phyloP scores from a whole-genome alignment of 352 stramenopile species.

The Thalassiosira tumida region DNA sequence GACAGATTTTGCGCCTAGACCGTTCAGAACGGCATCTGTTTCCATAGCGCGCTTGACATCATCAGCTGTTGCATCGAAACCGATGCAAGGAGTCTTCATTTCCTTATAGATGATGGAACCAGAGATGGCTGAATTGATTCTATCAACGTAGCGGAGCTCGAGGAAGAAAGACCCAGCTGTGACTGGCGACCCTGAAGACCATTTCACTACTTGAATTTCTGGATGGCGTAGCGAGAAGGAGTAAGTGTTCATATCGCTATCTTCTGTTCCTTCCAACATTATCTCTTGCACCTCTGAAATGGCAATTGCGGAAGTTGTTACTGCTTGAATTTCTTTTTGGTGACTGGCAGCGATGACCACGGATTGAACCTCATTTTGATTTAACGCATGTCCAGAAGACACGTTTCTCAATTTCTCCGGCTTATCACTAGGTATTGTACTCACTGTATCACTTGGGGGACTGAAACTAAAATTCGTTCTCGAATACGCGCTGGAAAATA shows the following conservation, averaged over 20 bases:
- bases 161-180: constrained; percentile 81
- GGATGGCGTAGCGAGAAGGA: constrained; percentile 89
- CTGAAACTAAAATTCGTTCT: constrained; percentile 85
- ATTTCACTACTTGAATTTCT: constrained; percentile 88
- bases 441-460: constrained; percentile 69
- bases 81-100: constrained; percentile 89
- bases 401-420: constrained; percentile 80
- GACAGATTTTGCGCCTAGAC: constrained; percentile 81
- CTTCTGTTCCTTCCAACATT: constrained; percentile 72
- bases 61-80: constrained; percentile 85
- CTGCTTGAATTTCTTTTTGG: constrained; percentile 88
- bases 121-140: constrained; percentile 68
- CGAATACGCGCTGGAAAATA: constrained; percentile 88
- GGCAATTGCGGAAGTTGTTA: constrained; percentile 85
- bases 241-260: constrained; percentile 73
- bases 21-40: constrained; percentile 69
- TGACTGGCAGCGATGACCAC: constrained; percentile 90
- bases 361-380: constrained; percentile 93
- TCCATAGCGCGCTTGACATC: constrained; percentile 85
- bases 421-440: constrained; percentile 74
- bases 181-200: constrained; percentile 78
- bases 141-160: constrained; percentile 81
- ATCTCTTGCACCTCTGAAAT: constrained; percentile 91
- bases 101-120: constrained; percentile 80
- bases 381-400: constrained; percentile 75